These are phyloP conservation scores for Abortiporus biennis DNA, from an alignment of 1,284 basidiomycete species.

Conservation along the genomic window DNA sequence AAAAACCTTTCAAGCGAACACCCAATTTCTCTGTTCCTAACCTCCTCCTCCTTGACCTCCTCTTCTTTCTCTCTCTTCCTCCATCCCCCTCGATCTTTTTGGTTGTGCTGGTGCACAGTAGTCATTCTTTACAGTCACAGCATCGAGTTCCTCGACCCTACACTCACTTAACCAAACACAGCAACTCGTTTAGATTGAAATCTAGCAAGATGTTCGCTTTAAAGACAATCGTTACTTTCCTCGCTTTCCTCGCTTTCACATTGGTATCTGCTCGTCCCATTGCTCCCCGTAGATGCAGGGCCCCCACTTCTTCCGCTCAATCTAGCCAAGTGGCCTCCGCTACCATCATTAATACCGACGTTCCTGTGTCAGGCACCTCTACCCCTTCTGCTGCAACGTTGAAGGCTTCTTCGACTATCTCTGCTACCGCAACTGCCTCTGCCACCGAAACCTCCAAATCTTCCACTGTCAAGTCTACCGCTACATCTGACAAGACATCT, in stretches of 20 bases:
- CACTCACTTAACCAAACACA: constrained; percentile 1
- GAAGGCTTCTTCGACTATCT: neutral
- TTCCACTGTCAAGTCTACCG: neutral
- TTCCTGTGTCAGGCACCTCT: neutral
- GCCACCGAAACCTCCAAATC: neutral
- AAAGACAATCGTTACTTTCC: constrained; percentile 18
- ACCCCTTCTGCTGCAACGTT: constrained; percentile 3
- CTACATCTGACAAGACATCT: neutral
- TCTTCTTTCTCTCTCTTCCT: neutral
- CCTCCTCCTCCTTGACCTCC: no score
- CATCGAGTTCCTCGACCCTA: no score
- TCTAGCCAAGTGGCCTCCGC: neutral
- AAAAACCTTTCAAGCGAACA: no score
- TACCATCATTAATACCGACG: constrained; percentile 1
- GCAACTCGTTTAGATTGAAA: neutral
- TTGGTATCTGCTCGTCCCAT: constrained; percentile 15
- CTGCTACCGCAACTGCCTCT: constrained; percentile 1
- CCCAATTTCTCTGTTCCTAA: no score
- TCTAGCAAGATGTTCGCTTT: constrained; percentile 16
- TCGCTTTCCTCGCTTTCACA: constrained; percentile 15
- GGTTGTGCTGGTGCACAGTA: constrained; percentile 8
- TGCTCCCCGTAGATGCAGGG: constrained; percentile 8
- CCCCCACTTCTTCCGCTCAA: neutral
- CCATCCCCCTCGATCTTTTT: neutral
- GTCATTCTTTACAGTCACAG: constrained; percentile 15